These are phyloP conservation scores for Leptographium wingfieldii DNA, from an alignment of 2,329 filamentous ascomycete species.

Conservation along the genomic window DNA sequence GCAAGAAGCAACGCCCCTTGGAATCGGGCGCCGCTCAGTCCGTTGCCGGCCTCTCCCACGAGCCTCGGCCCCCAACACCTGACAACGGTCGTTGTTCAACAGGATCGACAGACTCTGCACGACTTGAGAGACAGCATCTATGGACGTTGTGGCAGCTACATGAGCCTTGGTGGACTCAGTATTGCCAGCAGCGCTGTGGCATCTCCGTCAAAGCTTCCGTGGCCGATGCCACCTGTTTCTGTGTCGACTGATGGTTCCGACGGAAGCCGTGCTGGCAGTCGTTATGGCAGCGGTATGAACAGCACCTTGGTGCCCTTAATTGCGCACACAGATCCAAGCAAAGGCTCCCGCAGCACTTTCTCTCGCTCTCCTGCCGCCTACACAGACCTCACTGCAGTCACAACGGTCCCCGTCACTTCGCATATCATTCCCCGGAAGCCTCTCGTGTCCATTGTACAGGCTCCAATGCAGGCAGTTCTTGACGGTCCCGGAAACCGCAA, in stretches of 20 bases:
- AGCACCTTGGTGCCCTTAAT: not conserved
- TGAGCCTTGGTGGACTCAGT: conserved; percentile 9
- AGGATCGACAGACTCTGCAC: not conserved
- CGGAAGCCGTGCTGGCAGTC: not conserved
- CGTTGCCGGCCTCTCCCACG: not conserved
- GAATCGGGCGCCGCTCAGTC: not conserved
- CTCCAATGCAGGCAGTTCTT: conserved; percentile 7
- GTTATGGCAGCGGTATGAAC: not conserved
- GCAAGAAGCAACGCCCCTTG: not conserved
- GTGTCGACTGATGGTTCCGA: not conserved
- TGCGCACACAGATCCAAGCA: not conserved
- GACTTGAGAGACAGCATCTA: too few relatives aligned
- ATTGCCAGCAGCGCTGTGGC: conserved; percentile 11
- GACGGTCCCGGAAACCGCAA: conserved; percentile 4
- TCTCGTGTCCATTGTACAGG: not conserved
- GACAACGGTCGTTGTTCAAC: not conserved
- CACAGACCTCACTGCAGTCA: not conserved
- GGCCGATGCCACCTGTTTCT: conserved; percentile 11
- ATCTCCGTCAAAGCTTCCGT: conserved; percentile 8
- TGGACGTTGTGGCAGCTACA: conserved; percentile 3
- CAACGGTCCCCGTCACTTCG: not conserved
- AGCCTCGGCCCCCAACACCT: not conserved
- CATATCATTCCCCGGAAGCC: not conserved
- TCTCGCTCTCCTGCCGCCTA: not conserved
- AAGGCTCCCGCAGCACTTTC: not conserved